Percentiles rank a stretch among this genome's conserved stretches.
phyloP scores from a whole-genome alignment of 306 rosid genomes.

The Alnus rubra region DNA sequence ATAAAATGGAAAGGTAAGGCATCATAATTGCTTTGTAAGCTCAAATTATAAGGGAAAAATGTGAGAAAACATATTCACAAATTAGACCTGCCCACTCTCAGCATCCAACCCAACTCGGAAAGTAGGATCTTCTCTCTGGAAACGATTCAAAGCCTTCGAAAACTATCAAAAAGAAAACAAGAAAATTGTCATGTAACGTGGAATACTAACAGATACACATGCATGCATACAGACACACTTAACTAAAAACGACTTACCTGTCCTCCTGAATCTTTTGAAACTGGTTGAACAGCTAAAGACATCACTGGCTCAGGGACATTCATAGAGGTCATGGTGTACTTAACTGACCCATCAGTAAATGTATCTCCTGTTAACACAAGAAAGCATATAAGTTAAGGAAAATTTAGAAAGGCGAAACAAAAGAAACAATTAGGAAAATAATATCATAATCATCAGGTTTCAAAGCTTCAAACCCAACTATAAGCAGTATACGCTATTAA shows the following conservation, averaged over 20 bases:
- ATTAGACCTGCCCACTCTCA: constrained; percentile 92
- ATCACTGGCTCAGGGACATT: constrained; percentile 99
- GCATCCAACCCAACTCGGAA: constrained; percentile 97
- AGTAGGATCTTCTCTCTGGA: constrained; percentile 97
- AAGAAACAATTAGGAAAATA: constrained; percentile 14
- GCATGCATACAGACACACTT: constrained; percentile 15
- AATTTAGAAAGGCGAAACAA: constrained; percentile 4
- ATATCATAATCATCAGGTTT: constrained; percentile 16
- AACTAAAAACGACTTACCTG: constrained; percentile 64
- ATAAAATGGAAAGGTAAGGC: constrained; percentile 20
- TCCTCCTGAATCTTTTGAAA: constrained; percentile 97
- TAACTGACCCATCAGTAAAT: constrained; percentile 88
- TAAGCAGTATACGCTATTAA: neutral
- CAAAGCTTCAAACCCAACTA: neutral
- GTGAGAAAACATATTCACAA: constrained; percentile 8
- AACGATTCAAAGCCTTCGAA: constrained; percentile 96
- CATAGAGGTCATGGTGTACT: constrained; percentile 98
- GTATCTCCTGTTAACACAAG: constrained; percentile 79
- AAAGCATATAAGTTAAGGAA: constrained; percentile 17
- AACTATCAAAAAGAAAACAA: constrained; percentile 48
- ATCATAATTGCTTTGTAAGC: constrained; percentile 18
- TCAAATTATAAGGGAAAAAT: neutral
- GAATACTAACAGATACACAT: neutral
- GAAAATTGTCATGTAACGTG: constrained; percentile 17
- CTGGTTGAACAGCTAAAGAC: constrained; percentile 98